Base-by-base conservation (phyloP, 768 basidiomycete species). In the Hortiboletus campestris region DNA sequence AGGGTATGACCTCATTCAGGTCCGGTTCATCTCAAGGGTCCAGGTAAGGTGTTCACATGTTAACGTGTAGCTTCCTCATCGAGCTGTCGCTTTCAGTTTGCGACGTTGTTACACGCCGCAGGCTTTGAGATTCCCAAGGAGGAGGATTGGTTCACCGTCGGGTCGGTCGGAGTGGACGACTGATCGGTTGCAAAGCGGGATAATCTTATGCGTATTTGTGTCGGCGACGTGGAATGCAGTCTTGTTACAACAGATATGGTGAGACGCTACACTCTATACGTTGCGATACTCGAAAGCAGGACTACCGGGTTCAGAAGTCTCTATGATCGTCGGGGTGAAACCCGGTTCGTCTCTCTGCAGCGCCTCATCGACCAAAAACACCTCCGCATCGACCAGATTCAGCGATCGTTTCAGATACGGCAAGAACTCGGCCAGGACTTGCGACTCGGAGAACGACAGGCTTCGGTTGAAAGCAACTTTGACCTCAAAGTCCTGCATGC, bases 251-350 rank as follows among this genome's bases (percentile, higher is more conserved):
- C 12, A 17, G 32, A 35, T 19, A 16, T 25, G 13, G 25, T 25
- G 17, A 3, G 19, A 17, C 25, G 19, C 14, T n/a, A 13, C 22
- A 20, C 38, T 39, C 50, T 72, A 70, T 38, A 88, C 84, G 72
- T 96, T 97, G 68, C 84, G 84, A 72, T 94, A 96, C 66, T 94
- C 88, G 64, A 94, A 89, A 5, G 86, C 87, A 44, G 94, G 94
- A 35, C 76, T 80, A 11, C 90, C 93, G 34, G 95, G 95, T 74
- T 95, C 93, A 12, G 92, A 89, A n/a, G 75, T 75, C 54, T 94
- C 93, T 42, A 94, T 85, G 61, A 92, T 86, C 54, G 67, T 75
- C 64, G 80, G 79, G 16, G 80, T 84, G 69, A 83, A 91, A 0
- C 88, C 88, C 2, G 74, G 72, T 14, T 74, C 80, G 41, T 74